A percentile compares a stretch with the other conserved stretches of the same genome.
phyloP scores from a whole-genome alignment of 176 grass and related monocot species.

The Oryza meridionalis region DNA sequence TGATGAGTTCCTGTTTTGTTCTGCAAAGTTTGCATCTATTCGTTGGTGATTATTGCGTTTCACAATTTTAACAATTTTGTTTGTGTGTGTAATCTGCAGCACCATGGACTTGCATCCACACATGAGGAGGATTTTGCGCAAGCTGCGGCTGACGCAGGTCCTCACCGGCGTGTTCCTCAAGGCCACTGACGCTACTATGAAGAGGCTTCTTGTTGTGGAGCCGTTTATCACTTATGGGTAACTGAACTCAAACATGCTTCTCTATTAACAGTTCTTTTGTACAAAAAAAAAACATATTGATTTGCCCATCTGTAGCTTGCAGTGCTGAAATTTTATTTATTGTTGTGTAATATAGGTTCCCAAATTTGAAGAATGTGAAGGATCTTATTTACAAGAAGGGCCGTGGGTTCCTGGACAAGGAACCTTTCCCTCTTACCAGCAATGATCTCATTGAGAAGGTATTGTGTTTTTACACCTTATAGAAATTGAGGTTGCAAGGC shows the following conservation, averaged over 20 bases:
- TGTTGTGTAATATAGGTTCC: constrained; percentile 51
- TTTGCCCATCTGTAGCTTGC: background rate
- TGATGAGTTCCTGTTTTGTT: no score
- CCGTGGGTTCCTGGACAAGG: constrained; percentile 61
- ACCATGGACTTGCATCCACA: constrained; percentile 70
- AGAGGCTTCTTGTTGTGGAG: constrained; percentile 74
- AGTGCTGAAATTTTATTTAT: background rate
- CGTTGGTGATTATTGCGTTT: background rate
- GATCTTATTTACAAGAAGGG: constrained; percentile 95
- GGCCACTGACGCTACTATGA: constrained; percentile 66
- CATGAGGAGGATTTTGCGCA: constrained; percentile 66
- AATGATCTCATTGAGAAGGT: constrained; percentile 96
- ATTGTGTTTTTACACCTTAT: background rate
- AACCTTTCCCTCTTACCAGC: constrained; percentile 81
- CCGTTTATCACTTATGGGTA: constrained; percentile 91
- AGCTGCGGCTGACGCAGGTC: constrained; percentile 60
- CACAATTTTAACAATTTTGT: background rate
- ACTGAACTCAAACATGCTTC: constrained; percentile 20
- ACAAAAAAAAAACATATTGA: background rate
- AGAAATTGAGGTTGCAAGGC: background rate
- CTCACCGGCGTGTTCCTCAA: constrained; percentile 83
- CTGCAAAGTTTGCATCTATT: background rate
- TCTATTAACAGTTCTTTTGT: background rate
- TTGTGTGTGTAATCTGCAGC: constrained; percentile 42
- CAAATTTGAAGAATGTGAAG: constrained; percentile 84